Conservation (phyloP, 208 protist species). For the Sergeia podlipaevii region DNA sequence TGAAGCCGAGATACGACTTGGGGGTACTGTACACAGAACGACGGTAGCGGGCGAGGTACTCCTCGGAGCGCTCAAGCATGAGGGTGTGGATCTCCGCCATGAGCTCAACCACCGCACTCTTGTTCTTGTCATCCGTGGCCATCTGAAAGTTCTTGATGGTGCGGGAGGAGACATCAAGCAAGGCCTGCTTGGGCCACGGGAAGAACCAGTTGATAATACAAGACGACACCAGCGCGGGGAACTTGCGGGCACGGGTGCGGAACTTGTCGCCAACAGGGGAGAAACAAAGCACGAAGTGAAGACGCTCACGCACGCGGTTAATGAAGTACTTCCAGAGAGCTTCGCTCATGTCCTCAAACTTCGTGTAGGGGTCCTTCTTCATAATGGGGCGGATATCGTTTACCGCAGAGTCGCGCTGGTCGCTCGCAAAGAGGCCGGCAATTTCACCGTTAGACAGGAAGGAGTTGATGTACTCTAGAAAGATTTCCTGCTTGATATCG, state of each 20-base stretch:
- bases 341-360: conserved; percentile 95
- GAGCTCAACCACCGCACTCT: conserved; percentile 86
- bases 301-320: conserved; percentile 93
- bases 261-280: conserved; percentile 97
- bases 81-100: conserved; percentile 91
- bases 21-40: conserved; percentile 93
- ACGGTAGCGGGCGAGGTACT: conserved; percentile 92
- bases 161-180: conserved; percentile 91
- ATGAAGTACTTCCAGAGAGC: conserved; percentile 97
- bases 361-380: conserved; percentile 93
- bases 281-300: conserved; percentile 98
- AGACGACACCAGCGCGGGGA: conserved; percentile 96
- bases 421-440: conserved; percentile 96
- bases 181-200: conserved; percentile 95
- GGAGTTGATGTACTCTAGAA: conserved; percentile 98
- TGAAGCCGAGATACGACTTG: conserved; percentile 94
- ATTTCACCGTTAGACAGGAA: conserved; percentile 95
- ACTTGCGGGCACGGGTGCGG: conserved; percentile 94
- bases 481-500: conserved; percentile 98
- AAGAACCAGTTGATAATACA: conserved; percentile 99
- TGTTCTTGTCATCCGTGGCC: conserved; percentile 88
- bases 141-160: conserved; percentile 92
- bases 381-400: conserved; percentile 94
- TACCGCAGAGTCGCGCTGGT: conserved; percentile 96
- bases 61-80: conserved; percentile 88